Base-by-base conservation (phyloP, 768 basidiomycete species). In the Grammothele lineata region DNA sequence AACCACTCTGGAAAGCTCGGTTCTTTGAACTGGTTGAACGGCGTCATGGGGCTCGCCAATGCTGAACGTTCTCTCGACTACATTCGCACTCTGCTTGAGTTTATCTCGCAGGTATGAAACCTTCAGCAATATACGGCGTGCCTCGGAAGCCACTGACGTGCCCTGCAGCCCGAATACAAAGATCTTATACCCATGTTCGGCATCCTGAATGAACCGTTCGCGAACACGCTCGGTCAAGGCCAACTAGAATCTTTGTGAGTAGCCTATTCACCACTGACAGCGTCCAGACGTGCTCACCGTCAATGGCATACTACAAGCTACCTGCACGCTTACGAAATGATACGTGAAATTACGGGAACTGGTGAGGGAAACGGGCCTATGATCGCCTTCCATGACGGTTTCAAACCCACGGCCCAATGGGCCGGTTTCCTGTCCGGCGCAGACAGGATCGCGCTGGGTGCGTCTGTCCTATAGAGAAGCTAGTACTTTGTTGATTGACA, bases 41-140 rank as follows among this genome's bases (percentile, higher is more conserved):
- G 85, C 12, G 80, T 82, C 47, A 92, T 92, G 90, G 91, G 91
- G 17, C 57, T 91, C 38, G 87, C 89, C 33, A 93, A 93, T 60
- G 92, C 87, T 6, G 76, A 92, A 63, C 75, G 91, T 22, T 76
- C 85, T 10, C 69, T 92, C 30, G 77, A 86, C 61, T 83, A 86
- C 57, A 81, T 93, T 52, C 77, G 91, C 21, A 72, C 81, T 21
- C 64, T 88, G 53, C 75, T 78, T 35, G 84, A 88, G 66, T 95
- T 94, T 70, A 83, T 94, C 62, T 77, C 79, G 1, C 87, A 91
- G 55, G 35, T 36, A 17, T 17, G 35, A n/a, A 32, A 32, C 15
- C 30, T 9, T n/a, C n/a, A n/a, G n/a, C n/a, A n/a, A n/a, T n/a
- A n/a, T n/a, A n/a, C 36, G 17, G 3, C n/a, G n/a, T n/a, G n/a